These are phyloP conservation scores for Teratosphaeria epicoccoides DNA, from an alignment of 2,329 filamentous ascomycete genomes.

Conservation along the genomic window DNA sequence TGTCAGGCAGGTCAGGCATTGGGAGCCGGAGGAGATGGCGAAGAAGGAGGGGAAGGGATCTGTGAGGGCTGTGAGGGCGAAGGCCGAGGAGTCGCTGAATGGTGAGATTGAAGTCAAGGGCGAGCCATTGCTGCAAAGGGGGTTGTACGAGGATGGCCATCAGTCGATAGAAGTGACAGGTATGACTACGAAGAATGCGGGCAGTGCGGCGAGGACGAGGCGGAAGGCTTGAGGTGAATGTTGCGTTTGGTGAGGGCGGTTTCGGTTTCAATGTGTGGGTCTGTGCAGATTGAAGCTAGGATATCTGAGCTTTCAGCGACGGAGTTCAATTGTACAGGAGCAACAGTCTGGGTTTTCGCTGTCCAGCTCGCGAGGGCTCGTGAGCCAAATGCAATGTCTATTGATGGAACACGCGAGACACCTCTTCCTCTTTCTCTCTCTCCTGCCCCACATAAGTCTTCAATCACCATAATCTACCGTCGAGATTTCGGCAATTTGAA, in stretches of 20 bases:
- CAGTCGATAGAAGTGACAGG: constrained; percentile 17
- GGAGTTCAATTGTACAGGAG: too few species aligned
- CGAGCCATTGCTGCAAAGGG: constrained; percentile 6
- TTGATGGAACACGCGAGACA: too few species aligned
- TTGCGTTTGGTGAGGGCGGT: not conserved
- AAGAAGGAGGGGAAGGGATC: constrained; percentile 10
- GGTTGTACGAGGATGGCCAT: constrained; percentile 17
- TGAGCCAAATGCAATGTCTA: too few species aligned
- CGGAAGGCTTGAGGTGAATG: constrained; percentile 6
- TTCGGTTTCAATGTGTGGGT: not conserved
- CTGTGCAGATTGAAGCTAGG: not conserved
- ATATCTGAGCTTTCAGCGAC: too few species aligned
- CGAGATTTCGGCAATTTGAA: too few species aligned
- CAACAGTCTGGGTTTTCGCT: too few species aligned
- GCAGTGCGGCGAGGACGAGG: constrained; percentile 5
- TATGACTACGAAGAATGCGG: constrained; percentile 3
- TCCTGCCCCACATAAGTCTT: too few species aligned
- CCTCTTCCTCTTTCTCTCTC: too few species aligned
- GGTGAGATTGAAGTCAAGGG: constrained; percentile 3
- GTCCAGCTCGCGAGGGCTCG: too few species aligned
- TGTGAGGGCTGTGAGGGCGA: constrained; percentile 16
- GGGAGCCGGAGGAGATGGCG: constrained; percentile 12
- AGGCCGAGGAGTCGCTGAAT: constrained; percentile 13
- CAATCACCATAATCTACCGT: too few species aligned
- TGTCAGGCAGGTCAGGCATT: constrained; percentile 16